These are phyloP conservation scores for Colletotrichum sansevieriae DNA, from an alignment of 2,329 filamentous ascomycete genomes.

Conservation along the genomic window DNA sequence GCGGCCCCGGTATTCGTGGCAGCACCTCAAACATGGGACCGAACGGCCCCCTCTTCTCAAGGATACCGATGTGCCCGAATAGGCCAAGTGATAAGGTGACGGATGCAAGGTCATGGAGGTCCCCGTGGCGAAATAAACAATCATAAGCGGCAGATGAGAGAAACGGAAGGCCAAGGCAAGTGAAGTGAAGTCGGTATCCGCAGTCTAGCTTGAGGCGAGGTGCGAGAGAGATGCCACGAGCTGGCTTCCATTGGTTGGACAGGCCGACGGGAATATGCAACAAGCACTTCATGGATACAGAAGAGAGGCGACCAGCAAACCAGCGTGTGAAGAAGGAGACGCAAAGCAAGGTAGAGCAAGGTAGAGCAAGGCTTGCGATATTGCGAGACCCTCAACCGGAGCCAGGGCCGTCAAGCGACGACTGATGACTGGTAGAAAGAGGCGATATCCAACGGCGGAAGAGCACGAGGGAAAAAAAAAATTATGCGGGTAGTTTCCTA, in stretches of 20 bases:
- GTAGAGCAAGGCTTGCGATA: slow-evolving; percentile 4
- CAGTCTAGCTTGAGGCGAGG: background rate
- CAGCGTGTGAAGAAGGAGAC: background rate
- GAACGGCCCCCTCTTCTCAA: slow-evolving; percentile 6
- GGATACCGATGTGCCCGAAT: slow-evolving; percentile 4
- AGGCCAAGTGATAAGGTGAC: background rate
- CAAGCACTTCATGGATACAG: no score
- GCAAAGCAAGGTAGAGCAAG: background rate
- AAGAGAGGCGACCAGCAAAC: no score
- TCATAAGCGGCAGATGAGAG: background rate
- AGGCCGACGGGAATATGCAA: no score
- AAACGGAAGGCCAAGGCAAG: background rate
- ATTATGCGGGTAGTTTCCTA: background rate
- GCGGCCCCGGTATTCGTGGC: slow-evolving; percentile 1
- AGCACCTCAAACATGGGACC: slow-evolving; percentile 12
- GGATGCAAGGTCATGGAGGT: background rate
- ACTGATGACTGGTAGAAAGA: slow-evolving; percentile 14
- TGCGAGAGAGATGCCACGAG: no score
- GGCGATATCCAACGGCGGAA: background rate
- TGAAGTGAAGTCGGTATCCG: background rate
- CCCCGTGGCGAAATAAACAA: slow-evolving; percentile 5
- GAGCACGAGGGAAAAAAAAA: background rate
- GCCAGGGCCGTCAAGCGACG: slow-evolving; percentile 25
- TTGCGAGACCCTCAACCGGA: slow-evolving; percentile 24
- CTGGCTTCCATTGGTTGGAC: no score